phyloP scores from a whole-genome alignment of 345 rosid species.

The Cardamine occulta region DNA sequence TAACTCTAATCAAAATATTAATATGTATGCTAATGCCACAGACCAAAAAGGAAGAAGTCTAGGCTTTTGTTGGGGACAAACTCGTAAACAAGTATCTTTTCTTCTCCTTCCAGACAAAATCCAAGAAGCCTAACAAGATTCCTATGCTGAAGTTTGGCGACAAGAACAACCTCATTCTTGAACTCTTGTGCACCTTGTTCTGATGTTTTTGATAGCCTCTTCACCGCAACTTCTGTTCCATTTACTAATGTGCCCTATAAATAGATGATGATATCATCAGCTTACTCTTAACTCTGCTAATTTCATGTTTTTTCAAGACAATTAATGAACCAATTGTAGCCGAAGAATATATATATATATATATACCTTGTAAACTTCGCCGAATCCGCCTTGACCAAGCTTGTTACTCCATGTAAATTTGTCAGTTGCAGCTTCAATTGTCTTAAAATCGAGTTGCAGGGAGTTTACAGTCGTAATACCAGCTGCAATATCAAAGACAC shows the following conservation, averaged over 20 bases:
- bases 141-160: slow-evolving; percentile 1
- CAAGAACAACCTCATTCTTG: background rate
- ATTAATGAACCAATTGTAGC: background rate
- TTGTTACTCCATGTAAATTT: slow-evolving; percentile 50
- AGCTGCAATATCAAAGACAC: slow-evolving; percentile 29
- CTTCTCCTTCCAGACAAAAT: background rate
- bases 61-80: background rate
- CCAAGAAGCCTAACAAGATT: slow-evolving; percentile 7
- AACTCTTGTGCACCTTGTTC: background rate
- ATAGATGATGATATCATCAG: background rate
- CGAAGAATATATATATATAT: background rate
- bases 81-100: background rate
- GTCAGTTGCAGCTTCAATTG: slow-evolving; percentile 50
- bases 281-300: background rate
- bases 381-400: slow-evolving; percentile 68
- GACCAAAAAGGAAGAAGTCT: background rate
- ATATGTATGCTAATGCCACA: background rate
- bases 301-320: background rate
- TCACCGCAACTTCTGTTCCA: background rate
- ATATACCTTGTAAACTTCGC: slow-evolving; percentile 60
- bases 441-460: slow-evolving; percentile 47
- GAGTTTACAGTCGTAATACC: slow-evolving; percentile 40
- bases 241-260: background rate
- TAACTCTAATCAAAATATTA: background rate
- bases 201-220: background rate